phyloP scores from a whole-genome alignment of 495 filamentous ascomycete genomes.

The Lasiosphaeria miniovina region DNA sequence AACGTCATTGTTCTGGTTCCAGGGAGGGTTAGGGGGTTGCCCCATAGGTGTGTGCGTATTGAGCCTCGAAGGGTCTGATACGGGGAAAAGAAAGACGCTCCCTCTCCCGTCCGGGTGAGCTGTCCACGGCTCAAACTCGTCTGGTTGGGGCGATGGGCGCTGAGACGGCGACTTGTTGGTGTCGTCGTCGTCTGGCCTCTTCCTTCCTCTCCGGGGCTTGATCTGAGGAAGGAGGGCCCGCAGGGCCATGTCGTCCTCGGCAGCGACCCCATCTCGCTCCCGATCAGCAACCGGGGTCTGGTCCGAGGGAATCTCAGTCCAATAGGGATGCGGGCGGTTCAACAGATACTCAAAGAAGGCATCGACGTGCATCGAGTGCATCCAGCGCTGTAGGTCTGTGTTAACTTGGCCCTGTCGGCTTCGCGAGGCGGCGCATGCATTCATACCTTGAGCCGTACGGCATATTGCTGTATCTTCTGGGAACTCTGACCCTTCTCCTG shows the following conservation, averaged over 20 bases:
- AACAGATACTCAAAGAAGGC: conserved; percentile 93
- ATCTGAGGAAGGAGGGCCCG: conserved; percentile 86
- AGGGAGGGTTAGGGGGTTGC: conserved; percentile 16
- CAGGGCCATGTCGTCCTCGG: conserved; percentile 91
- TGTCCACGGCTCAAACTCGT: conserved; percentile 42
- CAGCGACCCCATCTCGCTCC: conserved; percentile 78
- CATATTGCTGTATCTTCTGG: conserved; percentile 97
- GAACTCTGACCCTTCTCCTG: conserved; percentile 84
- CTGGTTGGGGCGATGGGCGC: conserved; percentile 63
- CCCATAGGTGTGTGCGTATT: conserved; percentile 9
- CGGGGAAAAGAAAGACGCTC: conserved; percentile 35
- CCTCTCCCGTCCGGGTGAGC: conserved; percentile 47
- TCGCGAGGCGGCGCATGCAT: not conserved
- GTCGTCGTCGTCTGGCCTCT: conserved; percentile 76
- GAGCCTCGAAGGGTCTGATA: conserved; percentile 28
- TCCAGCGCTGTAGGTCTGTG: conserved; percentile 68
- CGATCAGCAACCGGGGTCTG: conserved; percentile 57
- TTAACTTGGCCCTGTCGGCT: not conserved
- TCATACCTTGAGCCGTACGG: conserved; percentile 60
- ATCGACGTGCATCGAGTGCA: conserved; percentile 97
- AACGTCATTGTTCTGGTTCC: conserved; percentile 30
- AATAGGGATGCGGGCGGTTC: conserved; percentile 77
- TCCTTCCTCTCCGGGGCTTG: conserved; percentile 83
- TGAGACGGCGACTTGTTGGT: conserved; percentile 55
- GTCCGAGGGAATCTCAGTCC: conserved; percentile 72